Conservation (phyloP, 2,329 filamentous ascomycete genomes). For the Cladosporium sp. region DNA sequence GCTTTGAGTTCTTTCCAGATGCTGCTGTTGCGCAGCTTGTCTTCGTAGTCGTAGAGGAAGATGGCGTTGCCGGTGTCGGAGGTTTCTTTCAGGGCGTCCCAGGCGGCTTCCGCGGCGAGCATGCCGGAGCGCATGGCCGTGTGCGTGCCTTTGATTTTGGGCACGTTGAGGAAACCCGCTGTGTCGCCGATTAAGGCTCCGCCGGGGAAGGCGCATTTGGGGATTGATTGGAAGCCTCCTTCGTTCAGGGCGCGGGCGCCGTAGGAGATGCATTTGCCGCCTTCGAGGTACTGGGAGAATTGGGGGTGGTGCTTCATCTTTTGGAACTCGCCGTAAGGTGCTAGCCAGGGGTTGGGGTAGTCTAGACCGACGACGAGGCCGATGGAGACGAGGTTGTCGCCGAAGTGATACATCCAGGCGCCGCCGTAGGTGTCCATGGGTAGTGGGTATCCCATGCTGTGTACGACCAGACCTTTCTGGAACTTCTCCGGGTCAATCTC, state of each 20-base stretch:
- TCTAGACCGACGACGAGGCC: conserved; percentile 90
- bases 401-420: conserved; percentile 99
- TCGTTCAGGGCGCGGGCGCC: conserved; percentile 87
- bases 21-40: conserved; percentile 73
- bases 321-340: conserved; percentile 93
- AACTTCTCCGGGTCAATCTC: conserved; percentile 93
- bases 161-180: conserved; percentile 93
- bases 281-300: conserved; percentile 80
- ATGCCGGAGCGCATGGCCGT: conserved; percentile 97
- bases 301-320: conserved; percentile 98
- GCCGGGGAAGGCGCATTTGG: conserved; percentile 92
- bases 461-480: conserved; percentile 74
- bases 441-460: conserved; percentile 90
- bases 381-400: conserved; percentile 89
- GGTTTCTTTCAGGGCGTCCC: conserved; percentile 59
- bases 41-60: conserved; percentile 93
- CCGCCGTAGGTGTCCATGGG: conserved; percentile 88
- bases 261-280: conserved; percentile 96
- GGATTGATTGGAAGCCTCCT: conserved; percentile 95
- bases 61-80: conserved; percentile 60
- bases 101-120: conserved; percentile 89
- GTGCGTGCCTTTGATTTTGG: conserved; percentile 97
- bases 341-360: conserved; percentile 94
- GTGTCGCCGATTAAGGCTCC: conserved; percentile 94
- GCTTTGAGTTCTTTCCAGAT: conserved; percentile 95